These are phyloP conservation scores for Gamarada debralockiae DNA, from an alignment of 495 filamentous ascomycete genomes.

Conservation along the genomic window DNA sequence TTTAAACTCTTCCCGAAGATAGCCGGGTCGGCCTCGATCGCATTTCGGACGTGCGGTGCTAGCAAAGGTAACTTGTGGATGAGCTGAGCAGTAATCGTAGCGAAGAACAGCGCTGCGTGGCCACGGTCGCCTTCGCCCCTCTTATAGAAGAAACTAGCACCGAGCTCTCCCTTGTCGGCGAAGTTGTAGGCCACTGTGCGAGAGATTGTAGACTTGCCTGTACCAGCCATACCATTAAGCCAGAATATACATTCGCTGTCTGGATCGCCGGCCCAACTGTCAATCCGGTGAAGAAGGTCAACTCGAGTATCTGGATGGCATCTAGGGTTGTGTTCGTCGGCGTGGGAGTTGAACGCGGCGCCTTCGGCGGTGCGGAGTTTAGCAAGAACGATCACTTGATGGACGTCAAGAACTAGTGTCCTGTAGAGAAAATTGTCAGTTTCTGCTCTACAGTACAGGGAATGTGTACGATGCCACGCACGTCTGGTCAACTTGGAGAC, in stretches of 20 bases:
- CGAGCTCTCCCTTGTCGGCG: constrained; percentile 1
- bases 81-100: constrained; percentile 10
- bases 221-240: too few species aligned
- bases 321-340: constrained; percentile 25
- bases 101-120: constrained; percentile 9
- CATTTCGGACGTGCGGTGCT: not conserved
- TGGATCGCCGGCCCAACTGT: constrained; percentile 20
- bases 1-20: constrained; percentile 10
- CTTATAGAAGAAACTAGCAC: constrained; percentile 15
- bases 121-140: constrained; percentile 16
- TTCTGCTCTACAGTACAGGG: constrained; percentile 6
- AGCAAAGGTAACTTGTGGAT: constrained; percentile 7
- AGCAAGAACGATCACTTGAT: constrained; percentile 13
- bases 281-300: constrained; percentile 18
- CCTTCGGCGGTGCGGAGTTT: constrained; percentile 2
- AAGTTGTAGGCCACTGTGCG: constrained; percentile 20
- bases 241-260: constrained; percentile 25
- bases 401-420: constrained; percentile 8
- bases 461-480: constrained; percentile 25
- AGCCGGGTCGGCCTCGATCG: constrained; percentile 4
- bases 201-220: constrained; percentile 14
- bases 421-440: constrained; percentile 9
- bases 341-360: constrained; percentile 23
- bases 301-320: constrained; percentile 28
- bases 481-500: constrained; percentile 38